phyloP scores from a whole-genome alignment of 2,329 filamentous ascomycete species.

The Colletotrichum horii region DNA sequence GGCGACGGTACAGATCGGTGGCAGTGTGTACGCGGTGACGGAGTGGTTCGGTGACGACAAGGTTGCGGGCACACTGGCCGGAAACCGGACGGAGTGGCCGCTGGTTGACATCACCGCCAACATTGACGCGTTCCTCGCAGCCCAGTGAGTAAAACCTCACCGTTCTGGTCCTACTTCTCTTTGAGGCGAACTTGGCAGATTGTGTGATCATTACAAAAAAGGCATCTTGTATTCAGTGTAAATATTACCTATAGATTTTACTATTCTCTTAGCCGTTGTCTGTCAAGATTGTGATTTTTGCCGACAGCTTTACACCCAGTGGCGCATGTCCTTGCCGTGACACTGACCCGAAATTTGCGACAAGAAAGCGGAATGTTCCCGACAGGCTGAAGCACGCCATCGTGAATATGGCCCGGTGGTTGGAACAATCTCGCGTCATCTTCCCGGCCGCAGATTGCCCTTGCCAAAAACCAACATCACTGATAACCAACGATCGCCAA shows the following conservation, averaged over 20 bases:
- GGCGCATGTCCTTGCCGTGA: background rate
- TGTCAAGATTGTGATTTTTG: background rate
- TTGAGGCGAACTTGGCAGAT: background rate
- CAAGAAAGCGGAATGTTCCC: background rate
- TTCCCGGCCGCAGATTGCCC: background rate
- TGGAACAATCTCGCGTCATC: background rate
- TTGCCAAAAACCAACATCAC: background rate
- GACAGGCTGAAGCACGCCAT: background rate
- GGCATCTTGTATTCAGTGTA: background rate
- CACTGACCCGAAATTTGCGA: background rate
- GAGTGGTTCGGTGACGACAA: constrained; percentile 10
- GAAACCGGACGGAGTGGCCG: constrained; percentile 9
- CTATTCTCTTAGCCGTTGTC: background rate
- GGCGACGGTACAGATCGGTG: constrained; percentile 13
- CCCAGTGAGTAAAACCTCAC: background rate
- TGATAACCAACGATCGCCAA: background rate
- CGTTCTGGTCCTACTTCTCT: background rate
- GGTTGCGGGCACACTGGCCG: constrained; percentile 12
- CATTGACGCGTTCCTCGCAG: background rate
- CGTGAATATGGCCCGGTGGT: background rate
- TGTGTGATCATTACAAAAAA: background rate
- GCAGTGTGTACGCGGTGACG: constrained; percentile 5
- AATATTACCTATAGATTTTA: background rate
- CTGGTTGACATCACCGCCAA: constrained; percentile 11
- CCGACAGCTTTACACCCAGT: background rate